A percentile compares a stretch with the other conserved stretches of the same genome.
Conservation (phyloP, 192 early-diverging fungal genomes). For the Mortierella antarctica region DNA sequence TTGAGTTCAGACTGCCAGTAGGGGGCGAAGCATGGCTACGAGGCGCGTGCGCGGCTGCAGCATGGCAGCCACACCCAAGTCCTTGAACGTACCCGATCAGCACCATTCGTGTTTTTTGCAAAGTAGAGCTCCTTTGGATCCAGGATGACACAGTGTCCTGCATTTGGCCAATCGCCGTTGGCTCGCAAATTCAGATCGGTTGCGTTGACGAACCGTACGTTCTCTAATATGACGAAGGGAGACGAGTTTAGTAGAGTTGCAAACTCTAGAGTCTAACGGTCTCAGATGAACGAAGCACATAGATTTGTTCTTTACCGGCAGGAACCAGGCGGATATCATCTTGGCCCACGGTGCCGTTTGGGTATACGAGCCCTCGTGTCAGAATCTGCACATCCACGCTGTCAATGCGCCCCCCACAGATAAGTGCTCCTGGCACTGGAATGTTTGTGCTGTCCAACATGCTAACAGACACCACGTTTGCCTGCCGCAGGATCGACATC, state of each 20-base stretch:
- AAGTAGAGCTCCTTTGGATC: constrained; percentile 7
- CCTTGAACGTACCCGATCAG: constrained; percentile 1
- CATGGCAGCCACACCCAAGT: background rate
- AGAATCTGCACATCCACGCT: constrained; percentile 18
- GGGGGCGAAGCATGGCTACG: background rate
- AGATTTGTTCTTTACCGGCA: background rate
- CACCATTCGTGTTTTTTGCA: constrained; percentile 9
- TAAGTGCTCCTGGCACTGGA: constrained; percentile 10
- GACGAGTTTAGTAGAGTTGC: background rate
- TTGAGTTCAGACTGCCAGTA: background rate
- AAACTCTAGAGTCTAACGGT: background rate
- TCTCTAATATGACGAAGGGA: background rate
- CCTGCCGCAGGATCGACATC: constrained; percentile 20
- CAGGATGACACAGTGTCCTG: constrained; percentile 23
- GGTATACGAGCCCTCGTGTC: background rate
- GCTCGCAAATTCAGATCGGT: constrained; percentile 14
- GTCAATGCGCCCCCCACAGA: constrained; percentile 18
- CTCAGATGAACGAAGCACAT: background rate
- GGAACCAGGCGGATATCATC: background rate
- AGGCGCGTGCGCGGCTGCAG: background rate
- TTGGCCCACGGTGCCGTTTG: constrained; percentile 2
- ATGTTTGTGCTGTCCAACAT: constrained; percentile 11
- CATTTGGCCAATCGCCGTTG: constrained; percentile 10
- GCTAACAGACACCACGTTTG: constrained; percentile 33
- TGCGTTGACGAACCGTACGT: constrained; percentile 7